phyloP scores from a whole-genome alignment of 331 rosid species.

The Malus hybrid region DNA sequence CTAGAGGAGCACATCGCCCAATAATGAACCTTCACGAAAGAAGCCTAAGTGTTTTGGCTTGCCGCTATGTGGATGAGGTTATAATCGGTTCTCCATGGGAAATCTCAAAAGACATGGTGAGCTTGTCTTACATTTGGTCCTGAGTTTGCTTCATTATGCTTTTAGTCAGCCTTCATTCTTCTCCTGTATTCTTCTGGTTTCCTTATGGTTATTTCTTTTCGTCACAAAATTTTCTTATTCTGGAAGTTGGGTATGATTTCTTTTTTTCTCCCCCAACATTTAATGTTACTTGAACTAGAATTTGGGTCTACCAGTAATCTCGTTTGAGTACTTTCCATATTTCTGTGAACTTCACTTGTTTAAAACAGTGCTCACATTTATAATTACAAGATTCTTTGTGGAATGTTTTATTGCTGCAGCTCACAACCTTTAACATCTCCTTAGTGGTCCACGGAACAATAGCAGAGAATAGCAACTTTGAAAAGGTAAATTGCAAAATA shows the following conservation, averaged over 20 bases:
- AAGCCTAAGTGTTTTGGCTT: conserved; percentile 55
- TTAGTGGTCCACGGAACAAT: conserved; percentile 78
- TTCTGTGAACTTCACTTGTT: neutral
- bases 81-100: conserved; percentile 61
- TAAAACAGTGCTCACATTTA: neutral
- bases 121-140: conserved; percentile 5
- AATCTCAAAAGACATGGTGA: conserved; percentile 48
- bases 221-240: neutral
- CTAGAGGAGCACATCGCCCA: conserved; percentile 56
- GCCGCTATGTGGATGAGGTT: conserved; percentile 62
- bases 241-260: neutral
- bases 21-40: conserved; percentile 61
- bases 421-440: conserved; percentile 91
- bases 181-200: neutral
- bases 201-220: neutral
- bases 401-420: conserved; percentile 37
- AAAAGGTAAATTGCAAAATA: conserved; percentile 49
- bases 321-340: neutral
- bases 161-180: neutral
- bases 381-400: neutral
- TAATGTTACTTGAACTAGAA: neutral
- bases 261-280: neutral
- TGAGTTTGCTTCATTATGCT: neutral
- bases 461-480: conserved; percentile 77
- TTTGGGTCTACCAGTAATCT: neutral